A percentile compares a stretch with the other conserved stretches of the same genome.
Evolutionary conservation across 1,284 basidiomycete species (phyloP).

Genomic region (Puccinia polysora): DNA sequence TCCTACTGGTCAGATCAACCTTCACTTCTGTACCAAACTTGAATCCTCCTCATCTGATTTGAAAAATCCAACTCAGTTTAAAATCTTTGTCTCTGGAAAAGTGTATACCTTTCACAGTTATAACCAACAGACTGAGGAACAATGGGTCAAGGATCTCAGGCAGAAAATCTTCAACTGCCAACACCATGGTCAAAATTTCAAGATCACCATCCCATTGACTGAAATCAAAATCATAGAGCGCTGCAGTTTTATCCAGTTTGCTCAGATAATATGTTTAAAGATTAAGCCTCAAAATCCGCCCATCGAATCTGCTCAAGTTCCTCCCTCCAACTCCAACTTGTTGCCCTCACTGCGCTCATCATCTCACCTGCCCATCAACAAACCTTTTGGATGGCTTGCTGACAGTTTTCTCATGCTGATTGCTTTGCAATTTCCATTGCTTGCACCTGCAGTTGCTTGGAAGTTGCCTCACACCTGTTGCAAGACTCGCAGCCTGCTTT

Average conservation of each 20-base stretch:
- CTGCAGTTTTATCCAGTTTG: conserved; percentile 82
- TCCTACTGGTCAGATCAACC: conserved; percentile 85
- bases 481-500: too few relatives aligned
- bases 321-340: too few relatives aligned
- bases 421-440: too few relatives aligned
- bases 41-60: conserved; percentile 72
- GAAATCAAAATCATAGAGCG: conserved; percentile 81
- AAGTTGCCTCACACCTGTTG: too few relatives aligned
- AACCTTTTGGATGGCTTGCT: too few relatives aligned
- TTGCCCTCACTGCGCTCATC: too few relatives aligned
- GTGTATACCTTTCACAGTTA: conserved; percentile 52
- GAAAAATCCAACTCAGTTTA: conserved; percentile 57
- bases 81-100: conserved; percentile 51
- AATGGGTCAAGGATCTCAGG: conserved; percentile 84
- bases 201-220: conserved; percentile 92
- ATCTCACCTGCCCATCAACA: too few relatives aligned
- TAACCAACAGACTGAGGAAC: conserved; percentile 49
- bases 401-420: too few relatives aligned
- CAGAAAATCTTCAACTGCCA: conserved; percentile 87
- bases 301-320: too few relatives aligned
- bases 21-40: conserved; percentile 84
- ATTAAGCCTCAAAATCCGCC: conserved; percentile 5
- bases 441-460: too few relatives aligned
- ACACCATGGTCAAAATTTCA: conserved; percentile 90
- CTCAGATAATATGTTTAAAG: conserved; percentile 86